Evolutionary conservation across 805 yeast species (phyloP).

Genomic region (Torulaspora maleeae): DNA sequence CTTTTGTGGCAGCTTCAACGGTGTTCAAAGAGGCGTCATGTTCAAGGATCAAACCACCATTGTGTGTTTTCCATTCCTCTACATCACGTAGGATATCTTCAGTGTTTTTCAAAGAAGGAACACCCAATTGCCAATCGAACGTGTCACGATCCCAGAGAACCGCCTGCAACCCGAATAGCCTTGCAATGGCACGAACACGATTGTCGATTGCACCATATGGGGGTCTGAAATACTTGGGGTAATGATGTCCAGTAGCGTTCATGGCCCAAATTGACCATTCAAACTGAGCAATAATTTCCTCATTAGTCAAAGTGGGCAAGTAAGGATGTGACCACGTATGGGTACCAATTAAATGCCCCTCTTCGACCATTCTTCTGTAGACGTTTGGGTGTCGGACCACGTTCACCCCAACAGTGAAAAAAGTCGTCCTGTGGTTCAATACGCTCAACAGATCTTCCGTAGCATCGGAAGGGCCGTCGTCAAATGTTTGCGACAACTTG

Average conservation of each 20-base stretch:
- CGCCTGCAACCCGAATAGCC: constrained; percentile 81
- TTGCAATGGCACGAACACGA: constrained; percentile 70
- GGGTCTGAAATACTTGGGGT: constrained; percentile 93
- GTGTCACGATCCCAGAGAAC: constrained; percentile 92
- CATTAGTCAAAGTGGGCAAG: constrained; percentile 71
- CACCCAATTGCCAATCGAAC: constrained; percentile 75
- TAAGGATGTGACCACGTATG: constrained; percentile 94
- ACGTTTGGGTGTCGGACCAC: constrained; percentile 72
- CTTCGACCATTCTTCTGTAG: constrained; percentile 48
- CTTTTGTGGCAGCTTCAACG: constrained; percentile 61
- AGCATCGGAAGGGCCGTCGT: constrained; percentile 85
- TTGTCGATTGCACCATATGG: constrained; percentile 95
- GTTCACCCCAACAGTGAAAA: constrained; percentile 81
- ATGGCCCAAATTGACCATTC: constrained; percentile 98
- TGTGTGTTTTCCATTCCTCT: constrained; percentile 44
- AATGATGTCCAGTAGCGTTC: constrained; percentile 85
- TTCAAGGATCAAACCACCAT: constrained; percentile 71
- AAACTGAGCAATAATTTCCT: constrained; percentile 79
- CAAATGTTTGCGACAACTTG: constrained; percentile 78
- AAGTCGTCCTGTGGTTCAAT: constrained; percentile 60
- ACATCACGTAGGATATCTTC: constrained; percentile 54
- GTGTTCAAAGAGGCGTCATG: constrained; percentile 73
- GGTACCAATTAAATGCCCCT: constrained; percentile 77
- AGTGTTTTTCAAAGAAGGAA: background rate
- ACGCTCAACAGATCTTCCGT: constrained; percentile 56